phyloP scores from a whole-genome alignment of 2,329 filamentous ascomycete genomes.

The Penicillium sp. region DNA sequence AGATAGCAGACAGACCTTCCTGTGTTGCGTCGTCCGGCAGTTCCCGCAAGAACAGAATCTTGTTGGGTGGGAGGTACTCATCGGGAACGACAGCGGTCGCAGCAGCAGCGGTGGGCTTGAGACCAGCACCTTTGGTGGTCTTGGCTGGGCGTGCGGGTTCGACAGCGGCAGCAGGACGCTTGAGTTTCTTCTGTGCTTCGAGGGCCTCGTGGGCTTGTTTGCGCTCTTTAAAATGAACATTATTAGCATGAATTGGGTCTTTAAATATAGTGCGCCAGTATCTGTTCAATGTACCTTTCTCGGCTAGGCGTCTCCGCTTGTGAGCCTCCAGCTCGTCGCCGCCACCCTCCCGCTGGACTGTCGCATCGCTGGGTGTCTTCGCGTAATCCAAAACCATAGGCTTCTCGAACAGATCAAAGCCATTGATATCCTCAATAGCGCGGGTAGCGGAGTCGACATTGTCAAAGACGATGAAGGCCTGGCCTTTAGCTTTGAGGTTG shows the following conservation, averaged over 20 bases:
- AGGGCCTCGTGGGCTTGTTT: conserved; percentile 81
- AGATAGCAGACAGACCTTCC: conserved; percentile 75
- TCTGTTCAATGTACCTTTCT: conserved; percentile 68
- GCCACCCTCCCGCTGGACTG: conserved; percentile 70
- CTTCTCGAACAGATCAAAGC: conserved; percentile 90
- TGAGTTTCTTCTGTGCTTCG: conserved; percentile 74
- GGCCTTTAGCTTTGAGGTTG: conserved; percentile 88
- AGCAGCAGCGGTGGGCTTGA: conserved; percentile 71
- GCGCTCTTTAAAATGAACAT: conserved; percentile 51
- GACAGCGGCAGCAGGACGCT: conserved; percentile 58
- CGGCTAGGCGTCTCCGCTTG: conserved; percentile 77
- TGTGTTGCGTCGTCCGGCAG: conserved; percentile 82
- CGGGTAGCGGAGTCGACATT: conserved; percentile 71
- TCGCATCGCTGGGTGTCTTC: conserved; percentile 81
- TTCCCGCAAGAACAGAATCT: conserved; percentile 92
- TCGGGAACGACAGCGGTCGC: conserved; percentile 80
- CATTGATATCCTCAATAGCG: conserved; percentile 85
- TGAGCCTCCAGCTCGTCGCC: conserved; percentile 83
- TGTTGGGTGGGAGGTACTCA: conserved; percentile 96
- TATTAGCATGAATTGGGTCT: conserved; percentile 4
- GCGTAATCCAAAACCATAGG: conserved; percentile 83
- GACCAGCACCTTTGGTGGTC: conserved; percentile 67
- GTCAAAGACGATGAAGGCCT: conserved; percentile 93
- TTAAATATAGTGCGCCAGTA: not conserved
- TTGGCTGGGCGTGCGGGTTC: conserved; percentile 63